phyloP scores from a whole-genome alignment of 768 basidiomycete species.

The Phallus indusiatus region DNA sequence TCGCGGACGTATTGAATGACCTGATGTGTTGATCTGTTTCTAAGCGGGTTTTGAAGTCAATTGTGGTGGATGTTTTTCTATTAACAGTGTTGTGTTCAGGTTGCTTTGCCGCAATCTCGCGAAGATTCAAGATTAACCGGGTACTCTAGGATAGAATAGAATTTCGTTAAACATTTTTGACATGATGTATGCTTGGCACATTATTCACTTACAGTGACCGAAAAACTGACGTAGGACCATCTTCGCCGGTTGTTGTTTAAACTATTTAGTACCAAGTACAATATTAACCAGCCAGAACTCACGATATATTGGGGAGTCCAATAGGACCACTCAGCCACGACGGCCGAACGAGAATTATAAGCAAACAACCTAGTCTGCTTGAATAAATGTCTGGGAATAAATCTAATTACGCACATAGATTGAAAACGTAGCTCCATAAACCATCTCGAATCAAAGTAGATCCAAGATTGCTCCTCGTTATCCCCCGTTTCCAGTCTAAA shows the following conservation, averaged over 20 bases:
- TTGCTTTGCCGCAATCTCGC: not conserved
- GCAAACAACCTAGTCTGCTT: not conserved
- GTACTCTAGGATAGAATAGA: too few relatives aligned
- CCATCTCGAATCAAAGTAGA: not conserved
- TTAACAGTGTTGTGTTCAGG: too few relatives aligned
- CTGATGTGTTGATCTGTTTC: too few relatives aligned
- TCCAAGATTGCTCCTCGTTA: not conserved
- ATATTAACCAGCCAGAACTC: too few relatives aligned
- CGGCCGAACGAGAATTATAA: not conserved
- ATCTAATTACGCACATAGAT: not conserved
- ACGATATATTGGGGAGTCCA: not conserved
- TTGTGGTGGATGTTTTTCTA: too few relatives aligned
- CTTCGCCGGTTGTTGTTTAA: too few relatives aligned
- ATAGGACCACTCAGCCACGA: not conserved
- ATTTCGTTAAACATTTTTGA: too few relatives aligned
- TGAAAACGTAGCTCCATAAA: not conserved
- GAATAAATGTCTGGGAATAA: not conserved
- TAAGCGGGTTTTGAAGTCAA: too few relatives aligned
- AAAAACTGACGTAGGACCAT: not conserved
- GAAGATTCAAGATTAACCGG: not conserved
- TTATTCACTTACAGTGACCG: not conserved
- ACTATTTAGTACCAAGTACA: too few relatives aligned
- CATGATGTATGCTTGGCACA: not conserved
- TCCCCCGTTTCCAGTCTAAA: not conserved
- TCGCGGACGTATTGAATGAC: too few relatives aligned